Evolutionary conservation across 352 stramenopile species (phyloP).

Genomic region (Phytophthora citricola): DNA sequence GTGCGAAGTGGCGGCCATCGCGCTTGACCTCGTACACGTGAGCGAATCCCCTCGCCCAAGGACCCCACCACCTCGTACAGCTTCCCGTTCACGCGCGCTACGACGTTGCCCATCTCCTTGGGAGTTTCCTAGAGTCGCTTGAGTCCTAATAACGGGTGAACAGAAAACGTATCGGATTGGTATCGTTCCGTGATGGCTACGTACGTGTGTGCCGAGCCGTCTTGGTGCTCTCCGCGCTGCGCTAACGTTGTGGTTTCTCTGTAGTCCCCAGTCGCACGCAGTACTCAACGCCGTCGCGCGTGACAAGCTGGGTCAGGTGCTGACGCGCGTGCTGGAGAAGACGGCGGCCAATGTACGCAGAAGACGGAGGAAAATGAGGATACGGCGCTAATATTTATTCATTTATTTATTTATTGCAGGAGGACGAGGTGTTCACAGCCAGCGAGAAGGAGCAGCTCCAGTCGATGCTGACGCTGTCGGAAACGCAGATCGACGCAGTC

Average conservation of each 20-base stretch:
- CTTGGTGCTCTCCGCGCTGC: too few relatives aligned
- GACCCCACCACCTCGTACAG: slow-evolving; percentile 57
- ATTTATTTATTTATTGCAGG: slow-evolving; percentile 13
- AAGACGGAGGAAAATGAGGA: neutral
- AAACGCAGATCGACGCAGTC: slow-evolving; percentile 46
- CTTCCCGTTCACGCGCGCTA: slow-evolving; percentile 65
- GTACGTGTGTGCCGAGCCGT: neutral
- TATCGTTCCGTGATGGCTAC: slow-evolving; percentile 1
- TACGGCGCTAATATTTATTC: neutral
- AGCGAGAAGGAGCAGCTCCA: slow-evolving; percentile 56
- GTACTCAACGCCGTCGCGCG: slow-evolving; percentile 54
- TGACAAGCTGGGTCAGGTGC: slow-evolving; percentile 59
- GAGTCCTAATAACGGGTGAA: too few relatives aligned
- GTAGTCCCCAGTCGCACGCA: slow-evolving; percentile 17
- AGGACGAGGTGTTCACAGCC: slow-evolving; percentile 45
- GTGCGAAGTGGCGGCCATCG: slow-evolving; percentile 44
- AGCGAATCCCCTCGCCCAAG: slow-evolving; percentile 78
- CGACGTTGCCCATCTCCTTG: slow-evolving; percentile 60
- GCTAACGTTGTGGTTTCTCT: neutral
- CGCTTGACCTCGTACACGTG: slow-evolving; percentile 66
- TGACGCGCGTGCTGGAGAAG: slow-evolving; percentile 65
- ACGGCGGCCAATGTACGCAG: slow-evolving; percentile 44
- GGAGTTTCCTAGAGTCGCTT: neutral
- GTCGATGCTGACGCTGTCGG: slow-evolving; percentile 51
- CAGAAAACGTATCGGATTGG: too few relatives aligned